These are phyloP conservation scores for Halophytophthora polymorphica DNA, from an alignment of 352 stramenopile species.

Conservation along the genomic window DNA sequence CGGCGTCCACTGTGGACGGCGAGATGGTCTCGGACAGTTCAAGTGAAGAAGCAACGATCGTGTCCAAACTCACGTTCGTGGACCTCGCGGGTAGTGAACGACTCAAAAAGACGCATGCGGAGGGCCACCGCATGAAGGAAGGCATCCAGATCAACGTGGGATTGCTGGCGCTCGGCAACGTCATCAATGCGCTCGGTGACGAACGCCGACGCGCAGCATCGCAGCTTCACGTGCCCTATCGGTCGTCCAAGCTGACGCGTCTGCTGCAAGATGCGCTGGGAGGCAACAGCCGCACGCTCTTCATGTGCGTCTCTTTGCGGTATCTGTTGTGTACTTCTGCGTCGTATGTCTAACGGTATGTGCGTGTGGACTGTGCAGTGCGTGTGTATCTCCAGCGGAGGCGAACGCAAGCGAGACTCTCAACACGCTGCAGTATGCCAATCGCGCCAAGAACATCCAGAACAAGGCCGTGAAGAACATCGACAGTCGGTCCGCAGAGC, in stretches of 20 bases:
- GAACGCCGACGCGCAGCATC: conserved; percentile 45
- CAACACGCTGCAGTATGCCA: conserved; percentile 86
- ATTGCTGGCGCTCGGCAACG: conserved; percentile 78
- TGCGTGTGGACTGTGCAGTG: conserved; percentile 32
- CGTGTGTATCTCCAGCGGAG: conserved; percentile 78
- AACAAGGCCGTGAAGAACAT: conserved; percentile 90
- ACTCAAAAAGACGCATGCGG: conserved; percentile 83
- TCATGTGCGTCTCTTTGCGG: conserved; percentile 56
- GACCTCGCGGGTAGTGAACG: conserved; percentile 84
- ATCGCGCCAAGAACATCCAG: conserved; percentile 86
- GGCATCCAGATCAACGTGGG: conserved; percentile 89
- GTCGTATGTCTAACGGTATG: neutral
- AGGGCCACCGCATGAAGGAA: conserved; percentile 86
- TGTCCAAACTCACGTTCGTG: conserved; percentile 87
- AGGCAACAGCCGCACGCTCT: conserved; percentile 86
- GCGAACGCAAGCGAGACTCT: conserved; percentile 69
- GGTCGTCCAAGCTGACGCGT: conserved; percentile 78
- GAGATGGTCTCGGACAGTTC: conserved; percentile 3
- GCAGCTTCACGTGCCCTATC: conserved; percentile 73
- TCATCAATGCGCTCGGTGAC: conserved; percentile 85
- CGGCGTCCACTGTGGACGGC: neutral
- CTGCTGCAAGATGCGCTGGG: conserved; percentile 83
- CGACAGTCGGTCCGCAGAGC: conserved; percentile 70
- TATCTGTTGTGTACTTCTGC: neutral
- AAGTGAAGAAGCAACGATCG: conserved; percentile 29